Base-by-base conservation (phyloP, 2,329 filamentous ascomycete species). In the Fusarium ramigenum region DNA sequence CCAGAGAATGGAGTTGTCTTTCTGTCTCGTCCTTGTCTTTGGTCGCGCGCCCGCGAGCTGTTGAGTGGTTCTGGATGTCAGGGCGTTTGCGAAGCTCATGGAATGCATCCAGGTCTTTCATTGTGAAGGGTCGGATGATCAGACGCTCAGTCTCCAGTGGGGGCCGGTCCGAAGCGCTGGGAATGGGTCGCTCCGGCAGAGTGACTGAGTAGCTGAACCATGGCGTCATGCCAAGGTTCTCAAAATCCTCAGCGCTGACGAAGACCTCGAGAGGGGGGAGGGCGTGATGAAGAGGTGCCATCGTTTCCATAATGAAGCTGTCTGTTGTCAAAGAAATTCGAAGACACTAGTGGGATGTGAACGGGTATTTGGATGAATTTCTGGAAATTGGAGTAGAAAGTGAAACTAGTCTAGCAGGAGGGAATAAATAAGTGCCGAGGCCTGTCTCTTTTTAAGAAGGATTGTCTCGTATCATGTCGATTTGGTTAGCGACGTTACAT, bases 131-230 rank as follows among this genome's bases (percentile, higher is more conserved):
- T 9, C 72, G 72, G 12, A 74, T 36, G 5, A 69, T 18, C 9
- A 74, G 72, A 21, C 67, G 70, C 30, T 71, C 59, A 19, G 72
- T 74, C 47, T 74, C 65, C 10, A 74, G 39, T 9, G 61, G 32
- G 21, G 61, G 18, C 64, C 72, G 70, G 5, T 74, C 67, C 12
- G 72, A 65, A 3, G 69, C 21, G 37, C 50, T 30, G 23, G 70
- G 72, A 9, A 74, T 59, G 7, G 67, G 70, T 4, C 53, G 59
- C 56, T 74, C 43, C 21, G 72, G 72, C 23, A 72, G 42, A 16
- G 71, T 74, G 15, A 74, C 72, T 5, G 64, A 63, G 61, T 74
- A 74, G 18, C 68, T 74, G 52, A 74, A 74, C 71, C 71, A 74
- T 23, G 72, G 72, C 30, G 63, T 72, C 64, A 74, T 59, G 39